Evolutionary conservation across 2,329 filamentous ascomycete species (phyloP), one percentile per base, ranked within the genome.

Genomic region (Aciculosporium take): DNA sequence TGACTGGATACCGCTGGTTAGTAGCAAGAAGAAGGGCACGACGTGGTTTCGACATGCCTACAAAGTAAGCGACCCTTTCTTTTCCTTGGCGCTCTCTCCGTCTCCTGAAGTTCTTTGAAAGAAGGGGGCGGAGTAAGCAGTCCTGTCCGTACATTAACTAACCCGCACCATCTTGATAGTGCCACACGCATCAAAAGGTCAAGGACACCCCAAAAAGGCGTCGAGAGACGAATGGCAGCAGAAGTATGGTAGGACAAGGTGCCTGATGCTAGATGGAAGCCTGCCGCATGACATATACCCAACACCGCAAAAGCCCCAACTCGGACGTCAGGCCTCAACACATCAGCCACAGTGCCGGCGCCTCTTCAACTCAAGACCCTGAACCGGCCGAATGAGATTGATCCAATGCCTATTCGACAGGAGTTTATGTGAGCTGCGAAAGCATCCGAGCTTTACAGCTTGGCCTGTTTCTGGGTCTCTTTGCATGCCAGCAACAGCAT

Each of bases 41-140:
- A 88, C 84, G 3, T 93, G 84, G 84, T 93, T 89, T 60, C 71
- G 85, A 49, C 85, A 93, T 60, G 84, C 84, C 36, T 91, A 91
- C 66, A 91, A 89, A 72, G 81, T 84, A 61, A 58, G 65, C 36
- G 20, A n/a, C n/a, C 7, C 23, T 4, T 9, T 3, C 17, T 37
- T 15, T 24, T n/a, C 3, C 7, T 39, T 25, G 3, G n/a, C n/a
- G n/a, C n/a, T n/a, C n/a, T n/a, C n/a, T n/a, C n/a, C n/a, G n/a
- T n/a, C n/a, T n/a, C n/a, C n/a, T n/a, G n/a, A n/a, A n/a, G n/a
- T n/a, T n/a, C n/a, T n/a, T 48, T 5, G n/a, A 4, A 40, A n/a
- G 10, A 17, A 12, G 10, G 15, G 36, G 18, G 15, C 33, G n/a
- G 17, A 21, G 23, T 7, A 24, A 13, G 2, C 13, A 18, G n/a